Evolutionary conservation across 345 rosid species (phyloP), one percentile per base, ranked within the genome.

Genomic region (Diplotaxis tenuifolia): DNA sequence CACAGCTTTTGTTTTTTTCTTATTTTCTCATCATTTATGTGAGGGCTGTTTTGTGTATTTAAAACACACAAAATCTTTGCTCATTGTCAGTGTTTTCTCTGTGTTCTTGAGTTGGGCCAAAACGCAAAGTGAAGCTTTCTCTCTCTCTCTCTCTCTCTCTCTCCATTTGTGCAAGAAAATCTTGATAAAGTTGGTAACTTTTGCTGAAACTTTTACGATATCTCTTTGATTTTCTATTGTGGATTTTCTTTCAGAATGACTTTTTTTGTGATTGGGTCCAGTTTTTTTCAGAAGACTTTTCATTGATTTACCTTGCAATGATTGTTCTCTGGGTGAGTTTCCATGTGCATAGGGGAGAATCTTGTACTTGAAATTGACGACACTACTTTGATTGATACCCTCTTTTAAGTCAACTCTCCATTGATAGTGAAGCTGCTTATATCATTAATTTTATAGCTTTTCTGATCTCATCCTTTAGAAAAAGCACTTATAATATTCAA

Each of bases 161-260:
- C 29, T 12, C 15, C 14, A 10, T 45, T 3, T 67, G 42, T 75
- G 61, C 67, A 32, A 72, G 62, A 75, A 45, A 76, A 56, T 76
- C 67, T 50, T 42, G 71, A 42, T 59, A 79, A 62, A 84, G 85
- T 81, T 75, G 76, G 87, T 66, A 62, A 5, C 76, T 79, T 77
- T 74, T 21, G 16, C 73, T 25, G 16, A 36, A 62, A 21, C 20
- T 71, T 52, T 21, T 71, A 9, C 65, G 15, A 9, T 21, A 61
- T 49, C 52, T 36, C 42, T 73, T 28, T 54, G 20, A 2, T 29
- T 54, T 25, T 67, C 55, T 49, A 16, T 19, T 45, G 8, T 1
- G 50, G 20, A 3, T 29, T 54, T 21, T 67, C 55, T 31, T 10
- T 19, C 29, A 1, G 20, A 72, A 38, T 72, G 53, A 29, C 16